phyloP scores from a whole-genome alignment of 805 yeast genomes.

The Saccharomycopsis synnaedendra region DNA sequence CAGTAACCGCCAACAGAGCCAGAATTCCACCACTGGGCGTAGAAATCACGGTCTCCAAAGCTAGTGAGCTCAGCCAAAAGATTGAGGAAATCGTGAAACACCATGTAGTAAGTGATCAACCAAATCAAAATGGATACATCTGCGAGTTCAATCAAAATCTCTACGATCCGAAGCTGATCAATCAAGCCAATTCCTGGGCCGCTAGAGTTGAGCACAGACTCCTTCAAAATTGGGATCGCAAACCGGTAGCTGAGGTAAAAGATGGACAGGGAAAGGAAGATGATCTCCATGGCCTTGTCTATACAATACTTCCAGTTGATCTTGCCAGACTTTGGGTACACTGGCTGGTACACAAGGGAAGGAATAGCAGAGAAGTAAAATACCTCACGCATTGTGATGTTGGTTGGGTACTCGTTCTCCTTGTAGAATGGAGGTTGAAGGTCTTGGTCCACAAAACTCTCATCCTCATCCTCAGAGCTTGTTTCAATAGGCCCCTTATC shows the following conservation, averaged over 20 bases:
- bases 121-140: constrained; percentile 31
- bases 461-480: not conserved
- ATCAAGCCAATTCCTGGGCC: not conserved
- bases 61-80: constrained; percentile 32
- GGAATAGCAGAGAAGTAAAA: constrained; percentile 34
- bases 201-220: constrained; percentile 21
- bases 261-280: constrained; percentile 21
- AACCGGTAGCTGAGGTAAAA: constrained; percentile 30
- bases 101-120: constrained; percentile 30
- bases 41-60: constrained; percentile 35
- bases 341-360: constrained; percentile 37
- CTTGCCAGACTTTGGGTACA: constrained; percentile 27
- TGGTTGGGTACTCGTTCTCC: constrained; percentile 27
- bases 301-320: constrained; percentile 24
- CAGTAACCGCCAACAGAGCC: constrained; percentile 37
- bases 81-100: constrained; percentile 32
- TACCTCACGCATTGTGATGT: constrained; percentile 26
- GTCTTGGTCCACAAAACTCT: constrained; percentile 12
- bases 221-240: constrained; percentile 32
- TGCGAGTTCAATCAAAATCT: constrained; percentile 27
- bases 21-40: constrained; percentile 40
- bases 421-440: constrained; percentile 25
- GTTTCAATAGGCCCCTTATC: not conserved
- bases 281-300: constrained; percentile 25
- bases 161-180: constrained; percentile 20